Conservation (phyloP, 2,329 filamentous ascomycete species). For the Nemania sp. region DNA sequence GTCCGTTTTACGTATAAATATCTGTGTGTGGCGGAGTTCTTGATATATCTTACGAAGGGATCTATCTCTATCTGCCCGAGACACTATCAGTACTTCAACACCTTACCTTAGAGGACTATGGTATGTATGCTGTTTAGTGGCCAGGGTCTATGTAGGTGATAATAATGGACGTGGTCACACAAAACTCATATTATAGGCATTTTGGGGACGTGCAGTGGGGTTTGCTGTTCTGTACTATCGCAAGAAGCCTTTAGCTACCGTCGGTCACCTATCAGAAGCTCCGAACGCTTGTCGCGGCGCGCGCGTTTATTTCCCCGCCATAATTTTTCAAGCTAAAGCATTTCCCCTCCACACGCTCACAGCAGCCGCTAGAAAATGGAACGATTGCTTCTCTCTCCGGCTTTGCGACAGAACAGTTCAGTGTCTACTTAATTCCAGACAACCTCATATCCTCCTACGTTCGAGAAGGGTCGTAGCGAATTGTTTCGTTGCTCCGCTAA, state of each 20-base stretch:
- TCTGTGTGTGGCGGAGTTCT: background rate
- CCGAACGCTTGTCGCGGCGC: constrained; percentile 21
- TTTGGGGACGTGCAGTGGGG: background rate
- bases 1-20: background rate
- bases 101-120: too few relatives aligned
- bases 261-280: background rate
- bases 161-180: background rate
- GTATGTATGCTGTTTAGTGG: background rate
- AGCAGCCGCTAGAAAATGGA: constrained; percentile 4
- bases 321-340: constrained; percentile 31
- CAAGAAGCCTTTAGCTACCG: background rate
- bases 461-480: background rate
- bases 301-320: constrained; percentile 32
- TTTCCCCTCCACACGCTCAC: constrained; percentile 31
- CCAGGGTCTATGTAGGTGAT: background rate
- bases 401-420: constrained; percentile 15
- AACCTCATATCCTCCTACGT: background rate
- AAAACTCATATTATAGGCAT: background rate
- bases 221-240: background rate
- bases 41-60: too few relatives aligned
- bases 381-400: background rate
- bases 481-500: background rate
- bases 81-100: too few relatives aligned
- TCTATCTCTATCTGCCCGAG: too few relatives aligned
- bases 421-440: background rate